Base-by-base conservation (phyloP, 805 yeast species). In the Suhomyces pyralidae region DNA sequence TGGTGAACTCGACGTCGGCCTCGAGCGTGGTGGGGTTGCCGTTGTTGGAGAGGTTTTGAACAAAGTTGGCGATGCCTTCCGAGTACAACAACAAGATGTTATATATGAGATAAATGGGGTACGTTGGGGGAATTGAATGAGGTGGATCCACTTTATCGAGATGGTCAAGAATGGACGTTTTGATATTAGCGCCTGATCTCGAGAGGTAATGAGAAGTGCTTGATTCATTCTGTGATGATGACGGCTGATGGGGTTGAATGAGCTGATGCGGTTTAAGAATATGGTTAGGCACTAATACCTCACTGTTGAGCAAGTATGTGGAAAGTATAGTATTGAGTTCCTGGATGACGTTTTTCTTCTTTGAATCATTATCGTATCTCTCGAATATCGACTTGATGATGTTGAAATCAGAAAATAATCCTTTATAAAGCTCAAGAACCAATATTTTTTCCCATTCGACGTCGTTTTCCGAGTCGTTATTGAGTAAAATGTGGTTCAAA, bases 91-190 rank as follows among this genome's bases (percentile, higher is more conserved):
- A 76, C 2, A 85, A 59, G 36, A 85, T 77, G 14, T 75, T 73
- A 47, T 84, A 70, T 0, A 88, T 76, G 32, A 93, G 73, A 63
- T 81, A 71, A 1, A 82, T 66, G 53, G 71, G 54, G 52, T 94
- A 92, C 0, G 86, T 79, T 5, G 73, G 74, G 2, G 94, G 88
- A 12, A 71, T 57, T 2, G 78, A 70, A 1, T 74, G 61, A 0
- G 97, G 97, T 0, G 97, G 85, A 25, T 88, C 96, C 0, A 73
- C 59, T 61, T 91, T 91, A 63, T 93, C 98, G 22, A 94, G 75
- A 50, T 85, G 80, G 51, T 93, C 97, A 28, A 92, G 74, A 52
- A 83, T 79, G 12, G 83, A 71, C 0, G 85, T 74, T 58, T 83
- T 81, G 46, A 80, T 67, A 2, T 73, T 62, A 0, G 88, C 80